Conservation (phyloP, 2,329 filamentous ascomycete species). For the Talaromyces piceae region DNA sequence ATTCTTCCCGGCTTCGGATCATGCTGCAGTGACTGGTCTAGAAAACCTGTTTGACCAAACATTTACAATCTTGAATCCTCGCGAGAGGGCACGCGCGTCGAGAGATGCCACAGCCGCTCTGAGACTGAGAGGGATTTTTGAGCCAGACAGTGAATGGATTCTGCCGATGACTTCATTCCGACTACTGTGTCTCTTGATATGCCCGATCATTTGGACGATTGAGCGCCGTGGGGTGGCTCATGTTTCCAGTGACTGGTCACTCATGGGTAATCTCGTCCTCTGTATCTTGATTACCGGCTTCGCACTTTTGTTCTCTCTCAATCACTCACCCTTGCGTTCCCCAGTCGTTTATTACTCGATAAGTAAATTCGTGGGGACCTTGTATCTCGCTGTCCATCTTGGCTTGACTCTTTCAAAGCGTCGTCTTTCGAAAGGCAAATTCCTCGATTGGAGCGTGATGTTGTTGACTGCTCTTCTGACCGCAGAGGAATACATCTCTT, state of each 20-base stretch:
- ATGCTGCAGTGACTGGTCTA: constrained; percentile 37
- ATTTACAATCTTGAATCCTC: constrained; percentile 33
- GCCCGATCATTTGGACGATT: constrained; percentile 6
- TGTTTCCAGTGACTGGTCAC: constrained; percentile 3
- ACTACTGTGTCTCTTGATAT: constrained; percentile 1
- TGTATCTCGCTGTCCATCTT: constrained; percentile 3
- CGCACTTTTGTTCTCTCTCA: constrained; percentile 4
- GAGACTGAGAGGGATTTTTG: too few relatives aligned
- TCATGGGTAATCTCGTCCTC: constrained; percentile 5
- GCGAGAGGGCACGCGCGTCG: constrained; percentile 22
- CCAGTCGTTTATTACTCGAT: constrained; percentile 8
- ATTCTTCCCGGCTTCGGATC: constrained; percentile 38
- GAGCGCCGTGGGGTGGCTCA: constrained; percentile 1
- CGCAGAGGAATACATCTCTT: constrained; percentile 29
- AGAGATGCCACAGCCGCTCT: too few relatives aligned
- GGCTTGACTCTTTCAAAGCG: constrained; percentile 8
- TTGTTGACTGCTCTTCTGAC: constrained; percentile 32
- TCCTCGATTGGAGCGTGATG: constrained; percentile 34
- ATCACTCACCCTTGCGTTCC: constrained; percentile 1
- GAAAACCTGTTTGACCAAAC: constrained; percentile 40
- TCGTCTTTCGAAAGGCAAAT: constrained; percentile 21
- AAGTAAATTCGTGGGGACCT: constrained; percentile 8
- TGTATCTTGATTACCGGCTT: constrained; percentile 9
- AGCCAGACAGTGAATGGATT: too few relatives aligned
- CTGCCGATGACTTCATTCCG: constrained; percentile 1